Percentiles rank a stretch among this genome's conserved stretches.
Evolutionary conservation across 2,329 filamentous ascomycete genomes (phyloP).

Genomic region (Phyllosticta paracitricarpa): DNA sequence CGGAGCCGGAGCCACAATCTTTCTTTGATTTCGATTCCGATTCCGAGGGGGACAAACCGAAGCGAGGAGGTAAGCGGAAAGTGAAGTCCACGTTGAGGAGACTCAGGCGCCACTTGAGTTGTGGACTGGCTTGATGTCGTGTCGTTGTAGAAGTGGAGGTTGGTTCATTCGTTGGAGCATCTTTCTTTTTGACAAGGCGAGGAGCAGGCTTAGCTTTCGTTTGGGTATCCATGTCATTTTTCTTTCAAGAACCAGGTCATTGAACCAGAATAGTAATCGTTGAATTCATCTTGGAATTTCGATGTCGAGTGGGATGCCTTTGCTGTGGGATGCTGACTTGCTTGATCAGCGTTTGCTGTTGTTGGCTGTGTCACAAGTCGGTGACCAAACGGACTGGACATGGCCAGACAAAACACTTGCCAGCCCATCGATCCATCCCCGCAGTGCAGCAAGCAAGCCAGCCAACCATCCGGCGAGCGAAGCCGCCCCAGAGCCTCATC

Average conservation of each 20-base stretch:
- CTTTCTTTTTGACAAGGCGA: background rate
- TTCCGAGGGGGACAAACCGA: background rate
- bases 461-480: background rate
- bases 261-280: background rate
- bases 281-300: background rate
- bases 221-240: background rate
- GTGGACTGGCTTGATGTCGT: background rate
- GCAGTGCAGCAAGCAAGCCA: background rate
- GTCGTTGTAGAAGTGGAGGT: background rate
- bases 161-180: background rate
- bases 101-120: background rate
- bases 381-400: background rate
- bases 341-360: background rate
- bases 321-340: background rate
- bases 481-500: background rate
- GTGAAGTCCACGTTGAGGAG: background rate
- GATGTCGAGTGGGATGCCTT: background rate
- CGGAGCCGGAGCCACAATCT: background rate
- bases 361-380: background rate
- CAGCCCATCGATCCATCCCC: background rate
- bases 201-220: background rate
- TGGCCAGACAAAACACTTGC: background rate
- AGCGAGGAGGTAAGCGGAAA: background rate
- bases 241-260: background rate
- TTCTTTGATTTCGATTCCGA: background rate